Conservation (phyloP, 768 basidiomycete genomes). For the Psilocybe cyanescens region DNA sequence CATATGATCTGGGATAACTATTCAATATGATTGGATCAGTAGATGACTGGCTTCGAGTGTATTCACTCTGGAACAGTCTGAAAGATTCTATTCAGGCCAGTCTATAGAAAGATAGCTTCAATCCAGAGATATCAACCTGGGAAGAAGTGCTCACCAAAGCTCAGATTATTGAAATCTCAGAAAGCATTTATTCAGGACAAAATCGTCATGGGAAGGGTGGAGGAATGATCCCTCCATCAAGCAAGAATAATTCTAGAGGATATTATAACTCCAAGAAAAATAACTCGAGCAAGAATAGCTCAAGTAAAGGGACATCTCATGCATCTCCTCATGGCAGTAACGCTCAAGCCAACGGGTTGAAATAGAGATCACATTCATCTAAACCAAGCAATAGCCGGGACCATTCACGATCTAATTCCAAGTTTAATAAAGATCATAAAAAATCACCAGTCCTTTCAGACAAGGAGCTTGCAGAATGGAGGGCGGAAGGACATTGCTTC, state of each 20-base stretch:
- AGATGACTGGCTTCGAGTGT: slow-evolving; percentile 30
- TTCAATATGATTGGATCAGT: slow-evolving; percentile 36
- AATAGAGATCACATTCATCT: no score
- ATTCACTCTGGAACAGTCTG: slow-evolving; percentile 38
- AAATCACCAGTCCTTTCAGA: slow-evolving; percentile 7
- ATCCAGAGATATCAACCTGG: slow-evolving; percentile 28
- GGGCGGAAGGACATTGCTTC: slow-evolving; percentile 24
- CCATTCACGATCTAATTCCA: neutral
- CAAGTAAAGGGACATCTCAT: no score
- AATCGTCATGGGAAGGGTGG: no score
- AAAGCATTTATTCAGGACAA: neutral
- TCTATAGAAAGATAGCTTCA: slow-evolving; percentile 29
- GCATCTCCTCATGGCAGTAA: no score
- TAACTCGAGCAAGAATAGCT: no score
- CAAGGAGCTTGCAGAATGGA: slow-evolving; percentile 17
- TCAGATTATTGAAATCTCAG: slow-evolving; percentile 17
- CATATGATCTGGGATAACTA: slow-evolving; percentile 29
- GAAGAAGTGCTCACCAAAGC: slow-evolving; percentile 11
- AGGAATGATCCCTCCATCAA: no score
- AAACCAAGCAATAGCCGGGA: no score
- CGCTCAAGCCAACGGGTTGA: no score
- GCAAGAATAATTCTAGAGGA: neutral
- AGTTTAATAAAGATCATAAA: neutral
- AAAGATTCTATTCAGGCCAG: slow-evolving; percentile 25
- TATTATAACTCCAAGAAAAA: no score